phyloP scores from a whole-genome alignment of 768 basidiomycete genomes.

The Lactarius indigo region DNA sequence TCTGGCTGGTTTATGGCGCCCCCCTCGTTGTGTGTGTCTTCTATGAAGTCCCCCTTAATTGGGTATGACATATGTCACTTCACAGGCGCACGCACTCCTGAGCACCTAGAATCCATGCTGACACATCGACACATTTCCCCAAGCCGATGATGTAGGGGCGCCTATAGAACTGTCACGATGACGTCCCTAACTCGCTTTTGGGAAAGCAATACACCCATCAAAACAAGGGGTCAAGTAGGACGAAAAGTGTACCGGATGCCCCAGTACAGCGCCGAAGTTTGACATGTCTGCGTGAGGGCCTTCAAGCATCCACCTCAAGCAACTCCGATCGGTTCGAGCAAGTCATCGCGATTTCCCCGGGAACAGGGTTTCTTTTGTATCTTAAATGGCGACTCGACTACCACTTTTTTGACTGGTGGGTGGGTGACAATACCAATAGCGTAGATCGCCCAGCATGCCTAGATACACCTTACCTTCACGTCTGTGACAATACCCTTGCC shows the following conservation, averaged over 20 bases:
- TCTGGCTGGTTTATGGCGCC: background rate
- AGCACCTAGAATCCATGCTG: background rate
- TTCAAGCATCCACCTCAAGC: background rate
- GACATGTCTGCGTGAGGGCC: background rate
- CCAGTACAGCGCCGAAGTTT: background rate
- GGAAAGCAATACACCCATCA: background rate
- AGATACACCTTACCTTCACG: background rate
- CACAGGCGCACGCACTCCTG: background rate
- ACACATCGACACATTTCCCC: background rate
- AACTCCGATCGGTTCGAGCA: background rate
- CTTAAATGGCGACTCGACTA: background rate
- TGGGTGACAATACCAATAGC: background rate
- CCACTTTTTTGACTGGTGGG: background rate
- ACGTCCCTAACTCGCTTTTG: background rate
- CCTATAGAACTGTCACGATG: background rate
- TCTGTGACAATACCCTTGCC: background rate
- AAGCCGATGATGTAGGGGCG: conserved; percentile 3
- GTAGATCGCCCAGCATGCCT: background rate
- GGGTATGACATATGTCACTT: conserved; percentile 1
- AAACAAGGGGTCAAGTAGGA: background rate
- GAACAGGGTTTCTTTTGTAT: background rate
- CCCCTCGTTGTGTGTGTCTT: background rate
- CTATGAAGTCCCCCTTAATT: background rate
- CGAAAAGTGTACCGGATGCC: background rate
- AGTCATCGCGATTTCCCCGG: background rate